Base-by-base conservation (phyloP, 2,329 filamentous ascomycete genomes). In the Fusarium kyushuense region DNA sequence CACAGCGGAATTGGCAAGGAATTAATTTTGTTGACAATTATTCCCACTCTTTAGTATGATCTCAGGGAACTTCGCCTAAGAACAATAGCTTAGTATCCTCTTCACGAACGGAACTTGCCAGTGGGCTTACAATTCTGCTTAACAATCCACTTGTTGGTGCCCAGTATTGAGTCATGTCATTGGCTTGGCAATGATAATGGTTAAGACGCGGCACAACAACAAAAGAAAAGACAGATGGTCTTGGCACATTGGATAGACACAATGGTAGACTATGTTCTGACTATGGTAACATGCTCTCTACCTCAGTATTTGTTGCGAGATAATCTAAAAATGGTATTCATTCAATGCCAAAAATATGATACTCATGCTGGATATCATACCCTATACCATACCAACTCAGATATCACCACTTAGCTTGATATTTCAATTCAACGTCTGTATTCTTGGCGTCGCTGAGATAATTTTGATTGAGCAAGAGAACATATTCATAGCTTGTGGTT, bases 401-500 rank as follows among this genome's bases (percentile, higher is more conserved):
- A 48, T 30, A n/a, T n/a, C 13, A 6, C 13, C 36, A 19, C 14
- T 25, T 7, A 23, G 19, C 29, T 10, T 3, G 5, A 10, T 25
- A 9, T 5, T 8, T 13, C 23, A 16, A 19, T 16, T 38, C 13
- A 32, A 8, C 16, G 29, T 2, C 6, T 8, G 8, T 10, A 7
- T 10, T n/a, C 23, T 14, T 10, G 12, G 16, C 17, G 2, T 17
- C 38, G 54, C 12, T 5, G 5, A 11, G 3, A 35, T n/a, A 13
- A 23, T 12, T 3, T 16, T 41, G 9, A 11, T 29, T 23, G 19
- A 58, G 8, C 25, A 33, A 46, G 29, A 47, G 25, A 46, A n/a
- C 47, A 21, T 33, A 64, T 64, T 64, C 52, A 33, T 40, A 13
- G 23, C 7, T 9, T 53, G 53, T 36, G 49, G 23, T 46, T 33